Conservation (phyloP, 2,329 filamentous ascomycete species). For the Ascochyta koolunga region DNA sequence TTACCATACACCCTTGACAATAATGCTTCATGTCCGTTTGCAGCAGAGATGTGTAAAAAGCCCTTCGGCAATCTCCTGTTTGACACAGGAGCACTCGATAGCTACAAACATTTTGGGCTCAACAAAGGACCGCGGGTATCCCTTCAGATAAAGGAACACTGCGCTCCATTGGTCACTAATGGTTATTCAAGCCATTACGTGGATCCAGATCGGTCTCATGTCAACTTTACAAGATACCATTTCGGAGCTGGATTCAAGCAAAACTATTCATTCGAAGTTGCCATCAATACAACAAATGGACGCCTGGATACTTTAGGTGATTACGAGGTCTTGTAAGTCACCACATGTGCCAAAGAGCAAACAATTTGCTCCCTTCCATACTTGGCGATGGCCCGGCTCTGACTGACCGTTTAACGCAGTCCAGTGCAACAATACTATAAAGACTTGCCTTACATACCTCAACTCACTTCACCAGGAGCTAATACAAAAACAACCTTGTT, state of each 20-base stretch:
- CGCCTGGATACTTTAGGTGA: not conserved
- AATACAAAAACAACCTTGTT: not conserved
- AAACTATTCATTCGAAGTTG: slow-evolving; percentile 1
- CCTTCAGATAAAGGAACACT: not conserved
- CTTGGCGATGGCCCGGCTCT: not conserved
- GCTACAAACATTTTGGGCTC: not conserved
- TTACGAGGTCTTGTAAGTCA: slow-evolving; percentile 1
- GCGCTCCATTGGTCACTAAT: not conserved
- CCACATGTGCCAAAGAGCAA: not conserved
- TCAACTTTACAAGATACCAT: slow-evolving; percentile 3
- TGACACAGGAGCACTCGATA: not conserved
- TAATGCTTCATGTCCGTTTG: not conserved
- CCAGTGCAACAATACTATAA: not conserved
- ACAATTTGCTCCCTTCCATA: not conserved
- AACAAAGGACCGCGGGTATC: not conserved
- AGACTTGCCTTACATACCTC: not conserved
- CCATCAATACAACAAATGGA: not conserved
- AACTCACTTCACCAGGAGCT: not conserved
- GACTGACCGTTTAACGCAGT: not conserved
- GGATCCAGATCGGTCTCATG: not conserved
- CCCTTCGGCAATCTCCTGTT: not conserved
- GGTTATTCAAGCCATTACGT: not conserved
- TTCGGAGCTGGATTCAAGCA: not conserved
- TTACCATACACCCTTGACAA: not conserved
- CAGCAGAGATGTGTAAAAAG: not conserved